These are phyloP conservation scores for Phytophthora cactorum DNA, from an alignment of 352 stramenopile genomes.

Conservation along the genomic window DNA sequence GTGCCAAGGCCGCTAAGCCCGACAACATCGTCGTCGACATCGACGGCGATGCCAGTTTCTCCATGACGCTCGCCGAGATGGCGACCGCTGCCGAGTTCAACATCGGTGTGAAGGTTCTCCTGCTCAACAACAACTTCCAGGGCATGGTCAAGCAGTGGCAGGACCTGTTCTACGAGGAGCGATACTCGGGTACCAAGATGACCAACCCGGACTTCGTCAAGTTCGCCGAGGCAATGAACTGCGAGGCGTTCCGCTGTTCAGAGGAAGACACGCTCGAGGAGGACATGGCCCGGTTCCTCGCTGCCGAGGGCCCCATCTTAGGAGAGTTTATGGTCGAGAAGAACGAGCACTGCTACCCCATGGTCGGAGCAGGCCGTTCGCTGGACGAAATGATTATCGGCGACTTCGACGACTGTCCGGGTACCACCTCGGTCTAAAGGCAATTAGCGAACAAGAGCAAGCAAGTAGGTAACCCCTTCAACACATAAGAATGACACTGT, in stretches of 20 bases:
- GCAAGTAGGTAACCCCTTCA: conserved; percentile 21
- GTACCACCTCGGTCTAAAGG: conserved; percentile 90
- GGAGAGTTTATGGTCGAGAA: conserved; percentile 95
- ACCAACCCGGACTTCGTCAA: conserved; percentile 95
- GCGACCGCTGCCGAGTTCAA: conserved; percentile 94
- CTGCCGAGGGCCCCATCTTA: conserved; percentile 93
- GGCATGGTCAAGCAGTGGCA: conserved; percentile 99
- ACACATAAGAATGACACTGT: conserved; percentile 22
- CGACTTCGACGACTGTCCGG: conserved; percentile 93
- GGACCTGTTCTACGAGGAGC: conserved; percentile 96
- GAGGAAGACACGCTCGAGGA: conserved; percentile 90
- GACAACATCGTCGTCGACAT: conserved; percentile 91
- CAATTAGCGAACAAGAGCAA: conserved; percentile 18
- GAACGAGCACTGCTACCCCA: conserved; percentile 94
- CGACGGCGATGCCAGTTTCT: conserved; percentile 96
- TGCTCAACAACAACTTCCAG: conserved; percentile 97
- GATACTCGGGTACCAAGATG: conserved; percentile 91
- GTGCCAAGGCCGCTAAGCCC: conserved; percentile 93
- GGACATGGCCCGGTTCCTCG: conserved; percentile 94
- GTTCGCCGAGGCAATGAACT: conserved; percentile 94
- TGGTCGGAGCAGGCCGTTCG: conserved; percentile 92
- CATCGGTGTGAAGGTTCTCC: conserved; percentile 95
- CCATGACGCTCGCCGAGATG: conserved; percentile 97
- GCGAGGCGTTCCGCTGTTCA: conserved; percentile 91
- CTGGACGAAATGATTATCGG: conserved; percentile 97